Base-by-base conservation (phyloP, 192 early-diverging fungal species). In the Coemansia sp. region DNA sequence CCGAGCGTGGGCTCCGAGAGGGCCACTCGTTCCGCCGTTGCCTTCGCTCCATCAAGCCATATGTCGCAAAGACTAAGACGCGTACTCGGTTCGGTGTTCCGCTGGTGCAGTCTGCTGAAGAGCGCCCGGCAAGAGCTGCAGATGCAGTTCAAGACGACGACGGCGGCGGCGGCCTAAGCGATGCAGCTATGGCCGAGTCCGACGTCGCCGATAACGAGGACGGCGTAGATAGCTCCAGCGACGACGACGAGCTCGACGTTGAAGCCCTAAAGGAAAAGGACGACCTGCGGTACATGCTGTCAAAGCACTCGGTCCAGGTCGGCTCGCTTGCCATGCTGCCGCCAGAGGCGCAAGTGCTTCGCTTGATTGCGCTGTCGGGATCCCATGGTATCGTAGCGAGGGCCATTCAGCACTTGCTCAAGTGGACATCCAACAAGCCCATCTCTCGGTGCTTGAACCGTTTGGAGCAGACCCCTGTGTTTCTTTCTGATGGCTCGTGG, bases 331-430 rank as follows among this genome's bases (percentile, higher is more conserved):
- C 46, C 1, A 10, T 35, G 19, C 27, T 81, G 29, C 52, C 72
- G 1, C 14, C 75, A 18, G 72, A 81, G 3, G 27, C 62, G 37
- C 78, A 81, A 46, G 33, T 81, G 12, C 59, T 81, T 26, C 72
- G 78, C 14, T 36, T 81, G 24, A 63, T 81, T 33, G 72, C 72
- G 22, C 56, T 81, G 0, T 43, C 78, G 0, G 78, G 78, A 10
- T 40, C 58, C 3, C 48, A 62, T 32, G 78, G 78, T 5, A 65
- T 58, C 1, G 66, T 75, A 11, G 12, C 35, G 4, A 58, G 34
- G 12, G 68, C 67, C 18, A 27, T 81, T 0, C 62, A 65, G 58
- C 60, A 46, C 36, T 7, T 72, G n/a, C 32, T 77, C 32, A 18
- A 9, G 24, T 39, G 68, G 7, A 24, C 18, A 5, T 27, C 46